phyloP scores from a whole-genome alignment of 192 early-diverging fungal genomes.

The Blastocladiella britannica region DNA sequence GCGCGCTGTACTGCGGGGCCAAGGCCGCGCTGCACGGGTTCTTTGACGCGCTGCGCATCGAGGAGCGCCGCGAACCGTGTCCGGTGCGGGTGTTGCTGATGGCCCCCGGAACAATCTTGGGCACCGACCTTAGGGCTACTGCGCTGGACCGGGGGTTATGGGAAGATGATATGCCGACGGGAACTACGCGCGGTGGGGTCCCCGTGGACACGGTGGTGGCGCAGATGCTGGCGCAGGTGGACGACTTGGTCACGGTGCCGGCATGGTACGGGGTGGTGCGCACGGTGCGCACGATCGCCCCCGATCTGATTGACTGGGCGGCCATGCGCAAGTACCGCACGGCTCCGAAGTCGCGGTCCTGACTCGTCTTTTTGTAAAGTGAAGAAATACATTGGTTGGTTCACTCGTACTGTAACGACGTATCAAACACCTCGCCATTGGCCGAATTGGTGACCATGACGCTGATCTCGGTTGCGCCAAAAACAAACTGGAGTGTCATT shows the following conservation, averaged over 20 bases:
- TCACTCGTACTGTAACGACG: no score
- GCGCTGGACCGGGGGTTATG: background rate
- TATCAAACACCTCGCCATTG: no score
- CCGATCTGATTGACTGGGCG: background rate
- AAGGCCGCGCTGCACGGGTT: slow-evolving; percentile 69
- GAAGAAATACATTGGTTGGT: no score
- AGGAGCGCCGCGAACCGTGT: slow-evolving; percentile 14
- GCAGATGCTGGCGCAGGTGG: background rate
- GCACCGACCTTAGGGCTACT: background rate
- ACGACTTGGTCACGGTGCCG: background rate
- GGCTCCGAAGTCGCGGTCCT: no score
- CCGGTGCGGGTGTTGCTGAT: background rate
- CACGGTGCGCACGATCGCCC: background rate
- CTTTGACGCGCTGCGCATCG: slow-evolving; percentile 61
- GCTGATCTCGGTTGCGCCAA: no score
- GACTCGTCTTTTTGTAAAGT: no score
- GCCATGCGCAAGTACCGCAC: background rate
- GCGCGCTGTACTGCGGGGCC: slow-evolving; percentile 51
- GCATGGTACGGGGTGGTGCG: background rate
- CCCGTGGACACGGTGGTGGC: background rate
- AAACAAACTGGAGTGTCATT: no score
- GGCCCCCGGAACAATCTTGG: background rate
- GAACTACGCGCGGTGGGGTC: background rate
- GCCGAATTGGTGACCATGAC: no score
- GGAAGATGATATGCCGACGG: background rate